Evolutionary conservation across 192 early-diverging fungal species (phyloP).

Genomic region (Coemansia sp.): DNA sequence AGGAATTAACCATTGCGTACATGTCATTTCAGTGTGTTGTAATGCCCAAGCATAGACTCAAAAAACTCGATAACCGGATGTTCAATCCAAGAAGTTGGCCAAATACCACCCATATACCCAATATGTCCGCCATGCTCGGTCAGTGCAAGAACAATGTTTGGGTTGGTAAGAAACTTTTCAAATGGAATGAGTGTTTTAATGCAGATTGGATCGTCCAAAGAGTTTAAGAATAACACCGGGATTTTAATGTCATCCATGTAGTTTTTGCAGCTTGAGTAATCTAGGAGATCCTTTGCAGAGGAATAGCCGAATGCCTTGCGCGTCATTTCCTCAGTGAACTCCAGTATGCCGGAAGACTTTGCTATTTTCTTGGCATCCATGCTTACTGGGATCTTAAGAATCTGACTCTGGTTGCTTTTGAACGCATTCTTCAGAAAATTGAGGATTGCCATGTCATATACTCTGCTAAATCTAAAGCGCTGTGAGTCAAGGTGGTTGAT

Average conservation of each 20-base stretch:
- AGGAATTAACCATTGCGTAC: not conserved
- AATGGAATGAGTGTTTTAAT: slow-evolving; percentile 65
- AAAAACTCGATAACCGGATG: slow-evolving; percentile 52
- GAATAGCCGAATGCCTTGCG: slow-evolving; percentile 73
- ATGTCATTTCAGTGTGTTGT: not conserved
- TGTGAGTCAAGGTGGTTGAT: slow-evolving; percentile 56
- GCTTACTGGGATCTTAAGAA: slow-evolving; percentile 39
- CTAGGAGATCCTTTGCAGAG: slow-evolving; percentile 81
- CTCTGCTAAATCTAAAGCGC: slow-evolving; percentile 58
- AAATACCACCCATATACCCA: slow-evolving; percentile 61
- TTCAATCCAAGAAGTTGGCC: slow-evolving; percentile 53
- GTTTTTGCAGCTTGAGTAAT: slow-evolving; percentile 64
- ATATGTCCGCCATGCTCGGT: slow-evolving; percentile 88
- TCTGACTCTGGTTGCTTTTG: slow-evolving; percentile 45
- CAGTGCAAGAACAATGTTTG: slow-evolving; percentile 74
- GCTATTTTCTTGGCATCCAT: slow-evolving; percentile 58
- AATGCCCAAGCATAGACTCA: slow-evolving; percentile 33
- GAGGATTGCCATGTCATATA: slow-evolving; percentile 57
- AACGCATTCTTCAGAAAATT: slow-evolving; percentile 57
- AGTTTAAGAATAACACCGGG: slow-evolving; percentile 82
- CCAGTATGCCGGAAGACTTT: slow-evolving; percentile 63
- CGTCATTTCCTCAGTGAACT: slow-evolving; percentile 86
- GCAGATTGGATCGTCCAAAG: slow-evolving; percentile 90
- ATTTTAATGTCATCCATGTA: slow-evolving; percentile 66
- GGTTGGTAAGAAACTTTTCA: slow-evolving; percentile 75